Conservation (phyloP, 73 alveolate genomes). For the Paramecium octaurelia region DNA sequence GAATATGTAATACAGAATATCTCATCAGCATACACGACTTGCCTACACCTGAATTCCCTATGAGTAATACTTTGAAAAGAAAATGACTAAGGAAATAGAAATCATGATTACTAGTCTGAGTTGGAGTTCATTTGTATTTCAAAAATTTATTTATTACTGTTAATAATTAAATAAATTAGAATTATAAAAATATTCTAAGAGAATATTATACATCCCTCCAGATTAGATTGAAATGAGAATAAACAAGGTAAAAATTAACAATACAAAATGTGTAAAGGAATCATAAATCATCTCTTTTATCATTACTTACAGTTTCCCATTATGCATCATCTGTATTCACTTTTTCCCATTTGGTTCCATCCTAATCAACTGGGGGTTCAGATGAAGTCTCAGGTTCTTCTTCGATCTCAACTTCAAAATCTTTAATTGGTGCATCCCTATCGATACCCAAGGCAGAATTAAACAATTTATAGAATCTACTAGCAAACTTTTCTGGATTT, state of each 20-base stretch:
- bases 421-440: constrained; percentile 73
- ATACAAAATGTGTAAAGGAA: not conserved
- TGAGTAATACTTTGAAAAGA: constrained; percentile 74
- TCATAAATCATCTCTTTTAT: constrained; percentile 44
- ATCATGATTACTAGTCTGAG: not conserved
- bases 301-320: constrained; percentile 21
- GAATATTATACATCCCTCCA: not conserved
- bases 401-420: constrained; percentile 76
- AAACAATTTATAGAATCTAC: constrained; percentile 70
- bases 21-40: constrained; percentile 71
- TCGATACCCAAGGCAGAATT: constrained; percentile 76
- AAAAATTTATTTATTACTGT: not conserved
- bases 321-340: constrained; percentile 12
- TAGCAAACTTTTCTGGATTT: constrained; percentile 70
- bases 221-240: not conserved
- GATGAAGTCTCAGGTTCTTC: constrained; percentile 65
- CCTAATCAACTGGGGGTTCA: not conserved
- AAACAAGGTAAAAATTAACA: not conserved
- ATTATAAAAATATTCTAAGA: not conserved
- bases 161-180: not conserved
- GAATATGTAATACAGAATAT: constrained; percentile 35
- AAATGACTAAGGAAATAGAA: constrained; percentile 55
- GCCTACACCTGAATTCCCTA: constrained; percentile 82
- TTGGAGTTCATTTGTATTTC: not conserved
- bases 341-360: constrained; percentile 53